Percentiles rank a stretch among this genome's conserved stretches.
These are phyloP conservation scores for Mortierella polycephala DNA, from an alignment of 371 early-diverging fungal species.

Conservation along the genomic window DNA sequence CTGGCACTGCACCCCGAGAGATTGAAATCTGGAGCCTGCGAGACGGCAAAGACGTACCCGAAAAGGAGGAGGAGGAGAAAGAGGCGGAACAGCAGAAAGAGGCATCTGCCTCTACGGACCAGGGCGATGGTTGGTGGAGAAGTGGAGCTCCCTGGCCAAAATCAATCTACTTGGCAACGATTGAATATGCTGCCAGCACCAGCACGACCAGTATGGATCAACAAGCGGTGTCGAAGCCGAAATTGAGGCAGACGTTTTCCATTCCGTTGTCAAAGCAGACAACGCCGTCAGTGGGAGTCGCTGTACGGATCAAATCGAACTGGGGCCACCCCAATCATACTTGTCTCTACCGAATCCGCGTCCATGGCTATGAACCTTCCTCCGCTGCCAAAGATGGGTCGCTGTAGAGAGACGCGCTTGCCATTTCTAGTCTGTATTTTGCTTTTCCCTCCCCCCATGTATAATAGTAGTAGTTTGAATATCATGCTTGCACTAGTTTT, in stretches of 20 bases:
- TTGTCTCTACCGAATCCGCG: slow-evolving; percentile 83
- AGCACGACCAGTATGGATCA: slow-evolving; percentile 21
- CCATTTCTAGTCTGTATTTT: neutral
- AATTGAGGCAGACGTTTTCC: slow-evolving; percentile 57
- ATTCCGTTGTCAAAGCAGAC: slow-evolving; percentile 46
- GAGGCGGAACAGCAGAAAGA: neutral
- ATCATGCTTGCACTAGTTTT: no score
- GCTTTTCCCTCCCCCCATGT: neutral
- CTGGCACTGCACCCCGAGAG: slow-evolving; percentile 69
- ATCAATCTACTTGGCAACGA: slow-evolving; percentile 22
- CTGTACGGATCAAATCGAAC: slow-evolving; percentile 71
- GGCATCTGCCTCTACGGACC: neutral
- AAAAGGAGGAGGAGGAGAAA: neutral
- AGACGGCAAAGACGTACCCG: slow-evolving; percentile 28
- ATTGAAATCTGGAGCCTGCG: slow-evolving; percentile 77
- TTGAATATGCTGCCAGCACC: slow-evolving; percentile 33
- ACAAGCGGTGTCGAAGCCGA: slow-evolving; percentile 7
- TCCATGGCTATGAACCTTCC: slow-evolving; percentile 65
- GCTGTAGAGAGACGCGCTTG: neutral
- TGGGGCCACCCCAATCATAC: slow-evolving; percentile 82
- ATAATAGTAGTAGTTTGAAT: neutral
- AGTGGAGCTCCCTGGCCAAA: slow-evolving; percentile 39
- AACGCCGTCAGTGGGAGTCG: slow-evolving; percentile 46
- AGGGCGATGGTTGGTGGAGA: slow-evolving; percentile 1
- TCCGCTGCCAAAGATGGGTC: neutral